Conservation (phyloP, 2,329 filamentous ascomycete species). For the Grosmannia huntii region DNA sequence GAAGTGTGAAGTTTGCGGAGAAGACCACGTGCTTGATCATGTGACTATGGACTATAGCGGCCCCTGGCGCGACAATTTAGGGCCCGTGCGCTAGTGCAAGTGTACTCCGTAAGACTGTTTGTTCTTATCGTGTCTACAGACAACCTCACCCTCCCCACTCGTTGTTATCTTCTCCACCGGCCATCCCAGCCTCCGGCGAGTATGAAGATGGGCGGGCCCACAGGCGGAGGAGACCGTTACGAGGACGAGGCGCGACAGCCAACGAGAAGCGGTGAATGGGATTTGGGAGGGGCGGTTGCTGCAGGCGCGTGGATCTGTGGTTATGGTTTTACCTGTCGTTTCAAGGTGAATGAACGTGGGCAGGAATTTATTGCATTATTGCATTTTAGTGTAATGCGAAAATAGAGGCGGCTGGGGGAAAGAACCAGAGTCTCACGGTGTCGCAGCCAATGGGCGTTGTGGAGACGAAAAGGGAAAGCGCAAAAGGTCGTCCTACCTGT, state of each 20-base stretch:
- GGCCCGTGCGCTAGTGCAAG: not conserved
- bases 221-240: not conserved
- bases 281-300: not conserved
- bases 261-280: not conserved
- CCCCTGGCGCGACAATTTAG: not conserved
- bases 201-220: too few relatives aligned
- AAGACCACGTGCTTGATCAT: not conserved
- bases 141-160: too few relatives aligned
- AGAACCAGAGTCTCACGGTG: not conserved
- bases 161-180: too few relatives aligned
- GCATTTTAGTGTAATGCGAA: not conserved
- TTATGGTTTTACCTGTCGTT: too few relatives aligned
- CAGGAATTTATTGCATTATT: not conserved
- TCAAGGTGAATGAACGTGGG: not conserved
- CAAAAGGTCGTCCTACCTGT: too few relatives aligned
- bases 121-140: too few relatives aligned
- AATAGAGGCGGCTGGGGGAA: not conserved
- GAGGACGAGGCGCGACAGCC: not conserved
- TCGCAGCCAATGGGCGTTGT: not conserved
- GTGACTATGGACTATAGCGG: not conserved
- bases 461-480: too few relatives aligned
- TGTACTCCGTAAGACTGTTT: not conserved
- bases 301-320: too few relatives aligned
- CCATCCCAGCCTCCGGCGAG: too few relatives aligned
- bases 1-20: not conserved